These are phyloP conservation scores for Yamadazyma kitorensis DNA, from an alignment of 805 yeast genomes.

Conservation along the genomic window DNA sequence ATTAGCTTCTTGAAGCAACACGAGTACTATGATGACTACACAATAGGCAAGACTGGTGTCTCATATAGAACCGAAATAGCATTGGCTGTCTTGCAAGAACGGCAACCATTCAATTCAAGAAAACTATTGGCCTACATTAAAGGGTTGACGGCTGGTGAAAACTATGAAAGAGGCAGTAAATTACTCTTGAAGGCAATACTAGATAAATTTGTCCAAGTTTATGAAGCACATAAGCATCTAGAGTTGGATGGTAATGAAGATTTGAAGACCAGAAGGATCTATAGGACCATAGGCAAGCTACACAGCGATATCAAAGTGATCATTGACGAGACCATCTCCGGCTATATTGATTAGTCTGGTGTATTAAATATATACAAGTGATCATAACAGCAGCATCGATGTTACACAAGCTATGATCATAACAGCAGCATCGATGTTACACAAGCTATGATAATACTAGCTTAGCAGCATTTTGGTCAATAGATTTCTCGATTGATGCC, in stretches of 20 bases:
- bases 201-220: neutral
- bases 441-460: neutral
- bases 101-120: slow-evolving; percentile 24
- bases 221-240: slow-evolving; percentile 1
- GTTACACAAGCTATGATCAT: neutral
- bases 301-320: slow-evolving; percentile 3
- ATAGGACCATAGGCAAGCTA: slow-evolving; percentile 1
- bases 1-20: slow-evolving; percentile 43
- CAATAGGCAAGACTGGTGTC: slow-evolving; percentile 49
- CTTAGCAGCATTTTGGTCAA: slow-evolving; percentile 17
- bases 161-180: slow-evolving; percentile 2
- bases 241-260: neutral
- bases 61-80: slow-evolving; percentile 80
- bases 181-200: neutral
- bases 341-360: no score
- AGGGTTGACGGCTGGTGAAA: slow-evolving; percentile 49
- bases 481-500: slow-evolving; percentile 26
- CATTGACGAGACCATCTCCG: neutral
- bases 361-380: no score
- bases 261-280: neutral
- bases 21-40: slow-evolving; percentile 74
- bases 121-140: slow-evolving; percentile 36
- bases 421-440: neutral
- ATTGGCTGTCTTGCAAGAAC: slow-evolving; percentile 53
- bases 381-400: no score